Evolutionary conservation across 768 basidiomycete genomes (phyloP), one percentile per base, ranked within the genome.

Genomic region (Mycena floridula): DNA sequence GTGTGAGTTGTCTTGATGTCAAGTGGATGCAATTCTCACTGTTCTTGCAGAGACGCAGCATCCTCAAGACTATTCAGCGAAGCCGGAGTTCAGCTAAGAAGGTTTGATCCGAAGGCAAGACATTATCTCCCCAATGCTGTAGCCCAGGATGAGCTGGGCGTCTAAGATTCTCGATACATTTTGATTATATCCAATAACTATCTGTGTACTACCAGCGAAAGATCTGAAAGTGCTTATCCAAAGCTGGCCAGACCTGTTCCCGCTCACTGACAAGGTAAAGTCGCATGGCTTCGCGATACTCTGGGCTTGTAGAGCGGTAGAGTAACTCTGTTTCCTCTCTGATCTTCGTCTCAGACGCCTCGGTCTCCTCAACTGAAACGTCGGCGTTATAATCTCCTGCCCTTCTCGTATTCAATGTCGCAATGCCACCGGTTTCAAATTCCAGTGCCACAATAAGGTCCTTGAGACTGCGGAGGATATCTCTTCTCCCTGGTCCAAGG

Each of bases 41-140:
- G 42, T 4, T 43, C 50, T n/a, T 12, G n/a, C 54, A 90, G 88
- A 35, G 92, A 96, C 53, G 86, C 85, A 37, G 85, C 82, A 2
- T 90, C 89, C 0, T 88, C 89, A 3, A 66, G 61, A 40, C 72
- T 94, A 6, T 84, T 96, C 56, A 69, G 76, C 50, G 79, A 88
- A 59, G 90, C 89, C 5, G 87, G 88, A 2, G 85, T 96, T n/a
- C 67, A 79, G 38, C 69, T 96, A 23, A 74, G 90, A 43, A 77
- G 84, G 50, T 81, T 84, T 53, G 71, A 81, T 40, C 79, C 79
- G 22, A 39, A 39, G 18, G 23, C 13, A 39, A 39, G 9, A 24
- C 23, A 5, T 22, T 24, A 16, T 13, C 13, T 22, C n/a, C n/a
- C 38, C 5, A 13, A 15, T 39, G 4, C 32, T 13, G 13, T 35